Conservation (phyloP, 345 rosid species). For the Eucalyptus caleyi region DNA sequence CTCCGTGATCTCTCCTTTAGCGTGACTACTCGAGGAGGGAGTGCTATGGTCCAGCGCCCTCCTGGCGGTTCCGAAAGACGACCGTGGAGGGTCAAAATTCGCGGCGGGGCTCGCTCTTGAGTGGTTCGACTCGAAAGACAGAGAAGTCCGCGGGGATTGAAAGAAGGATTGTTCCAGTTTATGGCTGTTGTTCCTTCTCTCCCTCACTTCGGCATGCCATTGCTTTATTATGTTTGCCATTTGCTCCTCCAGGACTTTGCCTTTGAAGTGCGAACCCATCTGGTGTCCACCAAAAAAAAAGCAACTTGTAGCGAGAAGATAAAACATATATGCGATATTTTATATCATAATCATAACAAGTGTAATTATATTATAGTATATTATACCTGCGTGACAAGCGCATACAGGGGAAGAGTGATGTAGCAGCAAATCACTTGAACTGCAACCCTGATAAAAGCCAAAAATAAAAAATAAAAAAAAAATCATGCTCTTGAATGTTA, state of each 20-base stretch:
- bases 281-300: neutral
- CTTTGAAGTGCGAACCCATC: conserved; percentile 26
- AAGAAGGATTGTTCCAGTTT: neutral
- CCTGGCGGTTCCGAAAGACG: neutral
- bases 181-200: conserved; percentile 4
- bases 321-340: neutral
- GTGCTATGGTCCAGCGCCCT: neutral
- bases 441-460: conserved; percentile 25
- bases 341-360: neutral
- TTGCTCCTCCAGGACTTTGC: conserved; percentile 13
- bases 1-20: neutral
- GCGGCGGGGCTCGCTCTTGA: neutral
- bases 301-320: no score
- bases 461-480: neutral
- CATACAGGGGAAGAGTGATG: conserved; percentile 79
- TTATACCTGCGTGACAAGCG: conserved; percentile 59
- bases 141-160: neutral
- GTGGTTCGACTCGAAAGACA: neutral
- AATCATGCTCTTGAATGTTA: neutral
- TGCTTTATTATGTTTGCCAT: conserved; percentile 8
- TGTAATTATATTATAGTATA: neutral
- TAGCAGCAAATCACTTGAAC: conserved; percentile 61
- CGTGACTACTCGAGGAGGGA: neutral
- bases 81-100: neutral
- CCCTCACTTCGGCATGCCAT: conserved; percentile 16